A percentile compares a stretch with the other conserved stretches of the same genome.
These are phyloP conservation scores for Quillaja saponaria DNA, from an alignment of 306 rosid species.

Conservation along the genomic window DNA sequence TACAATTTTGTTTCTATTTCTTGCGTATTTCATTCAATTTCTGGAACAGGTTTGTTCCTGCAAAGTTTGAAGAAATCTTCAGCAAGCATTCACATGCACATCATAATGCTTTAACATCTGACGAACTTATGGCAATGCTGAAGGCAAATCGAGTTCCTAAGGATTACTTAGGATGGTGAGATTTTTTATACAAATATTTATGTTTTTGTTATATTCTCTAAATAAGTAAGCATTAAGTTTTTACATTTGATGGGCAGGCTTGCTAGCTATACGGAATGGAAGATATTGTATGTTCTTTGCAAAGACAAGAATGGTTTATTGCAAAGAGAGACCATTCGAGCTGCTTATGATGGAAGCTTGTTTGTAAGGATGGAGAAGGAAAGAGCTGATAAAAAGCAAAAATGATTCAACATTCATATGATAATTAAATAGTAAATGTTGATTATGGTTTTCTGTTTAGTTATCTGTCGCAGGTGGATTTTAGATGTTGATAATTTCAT, in stretches of 20 bases:
- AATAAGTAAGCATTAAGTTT: too few relatives aligned
- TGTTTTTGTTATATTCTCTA: too few relatives aligned
- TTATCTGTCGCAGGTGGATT: too few relatives aligned
- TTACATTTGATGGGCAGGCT: conserved; percentile 50
- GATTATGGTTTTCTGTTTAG: too few relatives aligned
- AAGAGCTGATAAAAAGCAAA: conserved; percentile 30
- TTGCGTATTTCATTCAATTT: too few relatives aligned
- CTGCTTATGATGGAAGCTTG: conserved; percentile 75
- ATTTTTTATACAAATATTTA: conserved; percentile 2
- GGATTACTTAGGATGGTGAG: conserved; percentile 69
- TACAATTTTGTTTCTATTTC: too few relatives aligned
- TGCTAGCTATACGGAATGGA: conserved; percentile 70
- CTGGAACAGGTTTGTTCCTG: conserved; percentile 64
- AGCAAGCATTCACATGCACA: conserved; percentile 51
- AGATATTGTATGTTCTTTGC: conserved; percentile 54
- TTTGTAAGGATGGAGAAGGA: conserved; percentile 70
- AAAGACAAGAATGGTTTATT: conserved; percentile 74
- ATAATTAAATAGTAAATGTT: too few relatives aligned
- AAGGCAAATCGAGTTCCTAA: conserved; percentile 65
- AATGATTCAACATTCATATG: not conserved
- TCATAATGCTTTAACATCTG: conserved; percentile 60
- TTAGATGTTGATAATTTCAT: too few relatives aligned
- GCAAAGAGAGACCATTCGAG: conserved; percentile 55
- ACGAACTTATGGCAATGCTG: conserved; percentile 56
- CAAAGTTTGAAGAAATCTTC: conserved; percentile 79